phyloP scores from a whole-genome alignment of 805 yeast genomes.

The Wickerhamomyces silvicola region DNA sequence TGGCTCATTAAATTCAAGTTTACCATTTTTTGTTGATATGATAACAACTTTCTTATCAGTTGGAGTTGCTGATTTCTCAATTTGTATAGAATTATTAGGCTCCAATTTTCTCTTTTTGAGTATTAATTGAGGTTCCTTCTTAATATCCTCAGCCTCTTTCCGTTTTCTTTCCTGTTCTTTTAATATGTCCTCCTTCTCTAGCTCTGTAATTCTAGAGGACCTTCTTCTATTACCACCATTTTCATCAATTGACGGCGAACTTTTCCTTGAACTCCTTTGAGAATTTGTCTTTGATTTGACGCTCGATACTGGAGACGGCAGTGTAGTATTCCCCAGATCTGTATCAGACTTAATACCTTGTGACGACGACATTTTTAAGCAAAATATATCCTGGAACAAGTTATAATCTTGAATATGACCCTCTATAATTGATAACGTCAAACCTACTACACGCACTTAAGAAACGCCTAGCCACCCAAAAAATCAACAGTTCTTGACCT shows the following conservation, averaged over 20 bases:
- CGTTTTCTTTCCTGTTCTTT: neutral
- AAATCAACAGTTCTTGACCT: too few species aligned
- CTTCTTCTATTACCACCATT: conserved; percentile 2
- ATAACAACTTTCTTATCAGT: neutral
- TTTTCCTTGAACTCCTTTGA: conserved; percentile 1
- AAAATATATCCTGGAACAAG: too few species aligned
- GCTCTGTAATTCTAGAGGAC: conserved; percentile 5
- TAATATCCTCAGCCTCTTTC: neutral
- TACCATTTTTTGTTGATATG: conserved; percentile 1
- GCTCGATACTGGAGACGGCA: conserved; percentile 3
- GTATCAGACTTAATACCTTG: neutral
- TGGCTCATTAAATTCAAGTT: conserved; percentile 43
- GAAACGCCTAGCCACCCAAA: too few species aligned
- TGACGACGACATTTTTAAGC: conserved; percentile 1
- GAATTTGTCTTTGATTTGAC: conserved; percentile 2
- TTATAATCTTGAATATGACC: too few species aligned
- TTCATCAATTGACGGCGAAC: conserved; percentile 1
- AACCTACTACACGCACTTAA: too few species aligned
- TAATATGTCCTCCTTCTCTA: neutral
- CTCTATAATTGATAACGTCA: too few species aligned
- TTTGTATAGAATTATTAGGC: neutral
- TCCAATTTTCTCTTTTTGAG: conserved; percentile 4
- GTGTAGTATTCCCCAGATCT: neutral
- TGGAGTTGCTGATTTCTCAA: neutral
- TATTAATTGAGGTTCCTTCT: conserved; percentile 2